Conservation (phyloP, 768 basidiomycete genomes). For the Serendipita vermifera region DNA sequence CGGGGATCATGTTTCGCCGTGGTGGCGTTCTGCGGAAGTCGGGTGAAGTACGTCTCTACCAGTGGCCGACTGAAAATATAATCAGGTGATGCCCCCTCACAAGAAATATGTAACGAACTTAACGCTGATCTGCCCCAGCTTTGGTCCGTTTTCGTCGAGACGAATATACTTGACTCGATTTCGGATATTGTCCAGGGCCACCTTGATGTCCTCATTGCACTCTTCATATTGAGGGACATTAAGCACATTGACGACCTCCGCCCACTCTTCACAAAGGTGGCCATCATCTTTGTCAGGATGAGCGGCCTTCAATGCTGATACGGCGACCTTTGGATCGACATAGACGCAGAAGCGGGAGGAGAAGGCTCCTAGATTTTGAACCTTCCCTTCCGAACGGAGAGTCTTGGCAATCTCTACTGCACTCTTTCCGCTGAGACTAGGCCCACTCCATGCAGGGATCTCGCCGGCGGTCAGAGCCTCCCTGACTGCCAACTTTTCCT, state of each 20-base stretch:
- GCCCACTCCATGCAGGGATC: constrained; percentile 47
- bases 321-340: constrained; percentile 51
- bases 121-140: constrained; percentile 62
- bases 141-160: constrained; percentile 72
- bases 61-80: constrained; percentile 50
- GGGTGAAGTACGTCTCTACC: constrained; percentile 87
- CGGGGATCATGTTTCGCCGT: constrained; percentile 34
- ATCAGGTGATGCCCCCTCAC: too few relatives aligned
- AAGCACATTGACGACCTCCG: constrained; percentile 63
- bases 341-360: constrained; percentile 54
- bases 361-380: constrained; percentile 47
- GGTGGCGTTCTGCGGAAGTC: constrained; percentile 37
- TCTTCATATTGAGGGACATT: constrained; percentile 82
- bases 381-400: constrained; percentile 38
- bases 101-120: constrained; percentile 35
- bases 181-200: constrained; percentile 59
- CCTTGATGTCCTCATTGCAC: constrained; percentile 70
- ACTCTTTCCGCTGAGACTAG: constrained; percentile 43
- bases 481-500: constrained; percentile 47
- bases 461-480: constrained; percentile 37
- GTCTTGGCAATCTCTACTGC: constrained; percentile 54
- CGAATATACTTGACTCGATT: constrained; percentile 70
- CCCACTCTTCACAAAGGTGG: constrained; percentile 59
- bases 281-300: constrained; percentile 38
- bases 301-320: constrained; percentile 62